Base-by-base conservation (phyloP, 2,329 filamentous ascomycete species). In the Verruconis gallopava region DNA sequence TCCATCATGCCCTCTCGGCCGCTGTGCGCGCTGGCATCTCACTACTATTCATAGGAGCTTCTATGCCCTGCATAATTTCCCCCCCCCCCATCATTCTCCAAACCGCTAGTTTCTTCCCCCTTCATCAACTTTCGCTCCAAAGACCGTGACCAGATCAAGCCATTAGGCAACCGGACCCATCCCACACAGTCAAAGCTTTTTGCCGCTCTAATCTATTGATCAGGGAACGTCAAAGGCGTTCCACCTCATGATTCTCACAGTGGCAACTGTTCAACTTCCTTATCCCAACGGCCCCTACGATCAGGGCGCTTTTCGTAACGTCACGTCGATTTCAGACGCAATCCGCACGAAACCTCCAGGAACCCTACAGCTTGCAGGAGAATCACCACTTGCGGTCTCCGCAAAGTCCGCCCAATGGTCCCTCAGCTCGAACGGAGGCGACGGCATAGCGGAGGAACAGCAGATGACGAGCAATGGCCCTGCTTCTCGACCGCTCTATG, bases 381-480 rank as follows among this genome's bases (percentile, higher is more conserved):
- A 35, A 2, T 18, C 17, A 9, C 20, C n/a, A 4, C 28, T 5
- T 22, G 30, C 22, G 19, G 12, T 33, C 21, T 15, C 13, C n/a
- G 13, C 40, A 12, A 13, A 17, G 11, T 22, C 17, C 18, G 15
- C 21, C 40, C 35, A 33, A 42, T 42, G 40, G 40, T 42, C 40
- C 18, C 20, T 20, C 13, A 21, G 11, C 36, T 19, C 28, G 14
- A 13, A 20, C 21, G 12, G n/a, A 14, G 19, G 32, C 28, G 32
- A 37, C 21, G 19, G 40, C 30, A 25, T 4, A 35, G 40, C 33
- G 32, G 19, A 42, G 40, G 18, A 36, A 36, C 14, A 32, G 30
- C 42, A 39, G 37, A 44, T 44, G 42, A 30, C 37, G 30, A 14
- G 22, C 20, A 5, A 44, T 44, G 42, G 42, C 21, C 14, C 38